phyloP scores from a whole-genome alignment of 805 yeast species.

The Wickerhamomyces queroliae region DNA sequence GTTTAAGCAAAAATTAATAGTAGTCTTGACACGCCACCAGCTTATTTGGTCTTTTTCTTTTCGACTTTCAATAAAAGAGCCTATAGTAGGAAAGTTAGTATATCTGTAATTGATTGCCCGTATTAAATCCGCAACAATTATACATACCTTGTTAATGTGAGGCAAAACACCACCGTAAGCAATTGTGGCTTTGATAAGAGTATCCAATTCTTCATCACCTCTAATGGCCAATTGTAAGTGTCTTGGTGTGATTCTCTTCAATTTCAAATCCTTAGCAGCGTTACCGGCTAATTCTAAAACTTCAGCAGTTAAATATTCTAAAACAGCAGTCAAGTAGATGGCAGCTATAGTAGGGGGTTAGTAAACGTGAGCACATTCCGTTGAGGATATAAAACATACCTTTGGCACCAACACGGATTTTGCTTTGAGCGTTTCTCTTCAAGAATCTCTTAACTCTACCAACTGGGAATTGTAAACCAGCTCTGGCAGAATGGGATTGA shows the following conservation, averaged over 20 bases:
- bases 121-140: not conserved
- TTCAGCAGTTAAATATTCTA: conserved; percentile 95
- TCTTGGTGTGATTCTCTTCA: conserved; percentile 96
- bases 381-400: conserved; percentile 21
- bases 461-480: conserved; percentile 95
- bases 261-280: conserved; percentile 93
- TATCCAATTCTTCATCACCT: conserved; percentile 96
- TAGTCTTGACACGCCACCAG: not conserved
- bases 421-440: conserved; percentile 84
- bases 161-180: conserved; percentile 99
- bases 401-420: conserved; percentile 75
- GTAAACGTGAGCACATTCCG: not conserved
- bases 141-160: conserved; percentile 24
- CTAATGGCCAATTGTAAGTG: conserved; percentile 95
- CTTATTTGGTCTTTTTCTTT: conserved; percentile 15
- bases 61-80: conserved; percentile 22
- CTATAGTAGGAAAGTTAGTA: conserved; percentile 10
- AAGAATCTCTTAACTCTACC: conserved; percentile 98
- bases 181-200: conserved; percentile 89
- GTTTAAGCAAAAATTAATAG: no score
- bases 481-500: conserved; percentile 89
- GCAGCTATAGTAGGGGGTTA: conserved; percentile 47
- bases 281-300: conserved; percentile 97
- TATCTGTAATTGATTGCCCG: not conserved
- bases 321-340: conserved; percentile 89